Percentiles rank a stretch among this genome's conserved stretches.
Conservation (phyloP, 1,284 basidiomycete genomes). For the Erythrobasidium hasegawianum region DNA sequence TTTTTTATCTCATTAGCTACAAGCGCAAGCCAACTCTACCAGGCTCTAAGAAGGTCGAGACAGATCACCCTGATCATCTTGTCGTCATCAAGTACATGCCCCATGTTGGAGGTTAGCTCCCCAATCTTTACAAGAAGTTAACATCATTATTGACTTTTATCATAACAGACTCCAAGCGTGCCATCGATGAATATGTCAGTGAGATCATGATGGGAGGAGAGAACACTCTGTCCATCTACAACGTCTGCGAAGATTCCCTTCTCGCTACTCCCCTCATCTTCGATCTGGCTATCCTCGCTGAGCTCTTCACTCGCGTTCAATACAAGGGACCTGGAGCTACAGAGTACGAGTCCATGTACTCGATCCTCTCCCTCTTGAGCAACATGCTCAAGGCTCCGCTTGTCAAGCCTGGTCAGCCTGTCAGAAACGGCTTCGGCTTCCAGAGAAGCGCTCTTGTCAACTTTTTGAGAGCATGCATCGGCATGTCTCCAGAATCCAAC, state of each 20-base stretch:
- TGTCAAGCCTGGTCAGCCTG: slow-evolving; percentile 90
- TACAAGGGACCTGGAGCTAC: slow-evolving; percentile 63
- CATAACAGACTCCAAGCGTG: slow-evolving; percentile 93
- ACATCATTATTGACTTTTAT: slow-evolving; percentile 72
- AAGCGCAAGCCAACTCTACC: slow-evolving; percentile 32
- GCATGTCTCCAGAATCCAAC: slow-evolving; percentile 75
- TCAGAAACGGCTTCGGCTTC: slow-evolving; percentile 90
- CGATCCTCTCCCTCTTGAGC: slow-evolving; percentile 79
- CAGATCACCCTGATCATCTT: slow-evolving; percentile 95
- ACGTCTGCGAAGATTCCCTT: slow-evolving; percentile 95
- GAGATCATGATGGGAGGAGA: slow-evolving; percentile 64
- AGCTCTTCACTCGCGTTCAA: slow-evolving; percentile 84
- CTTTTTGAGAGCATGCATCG: slow-evolving; percentile 81
- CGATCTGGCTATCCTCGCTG: slow-evolving; percentile 87
- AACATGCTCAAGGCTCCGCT: slow-evolving; percentile 84
- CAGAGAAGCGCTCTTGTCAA: slow-evolving; percentile 91
- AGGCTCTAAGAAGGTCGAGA: slow-evolving; percentile 55
- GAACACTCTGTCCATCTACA: slow-evolving; percentile 79
- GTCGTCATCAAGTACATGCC: slow-evolving; percentile 54
- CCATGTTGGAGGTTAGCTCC: background rate
- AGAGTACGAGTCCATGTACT: slow-evolving; percentile 72
- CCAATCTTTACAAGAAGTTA: too few relatives aligned
- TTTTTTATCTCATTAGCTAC: too few relatives aligned
- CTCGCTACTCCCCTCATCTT: slow-evolving; percentile 93
- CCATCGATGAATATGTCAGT: slow-evolving; percentile 98